Conservation (phyloP, 768 basidiomycete species). For the Cubamyces sp. region DNA sequence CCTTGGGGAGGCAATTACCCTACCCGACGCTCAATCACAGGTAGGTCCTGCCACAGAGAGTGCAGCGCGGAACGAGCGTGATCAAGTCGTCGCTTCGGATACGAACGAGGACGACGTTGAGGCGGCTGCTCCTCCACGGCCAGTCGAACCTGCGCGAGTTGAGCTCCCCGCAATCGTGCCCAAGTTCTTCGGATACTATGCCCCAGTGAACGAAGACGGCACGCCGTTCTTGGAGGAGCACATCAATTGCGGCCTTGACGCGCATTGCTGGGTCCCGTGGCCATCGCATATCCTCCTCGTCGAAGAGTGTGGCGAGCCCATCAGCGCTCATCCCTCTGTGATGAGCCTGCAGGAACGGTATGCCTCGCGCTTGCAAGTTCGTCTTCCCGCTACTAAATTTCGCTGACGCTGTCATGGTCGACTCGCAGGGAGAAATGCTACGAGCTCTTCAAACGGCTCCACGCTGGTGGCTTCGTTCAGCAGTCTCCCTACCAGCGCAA, state of each 20-base stretch:
- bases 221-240: neutral
- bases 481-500: conserved; percentile 46
- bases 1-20: too few relatives aligned
- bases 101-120: too few relatives aligned
- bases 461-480: conserved; percentile 44
- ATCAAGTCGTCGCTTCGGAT: too few relatives aligned
- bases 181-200: conserved; percentile 64
- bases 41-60: too few relatives aligned
- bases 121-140: conserved; percentile 8
- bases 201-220: conserved; percentile 21
- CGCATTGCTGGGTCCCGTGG: neutral
- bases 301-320: conserved; percentile 48
- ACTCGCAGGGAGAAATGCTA: conserved; percentile 25
- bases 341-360: conserved; percentile 27
- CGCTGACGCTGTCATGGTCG: neutral
- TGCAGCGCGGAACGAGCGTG: too few relatives aligned
- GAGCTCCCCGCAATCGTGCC: conserved; percentile 44
- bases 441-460: conserved; percentile 44
- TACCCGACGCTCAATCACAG: too few relatives aligned
- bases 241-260: neutral
- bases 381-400: too few relatives aligned
- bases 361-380: neutral
- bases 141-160: conserved; percentile 23
- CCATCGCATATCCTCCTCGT: conserved; percentile 47
- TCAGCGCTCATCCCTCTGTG: conserved; percentile 24